Conservation (phyloP, 768 basidiomycete genomes). For the Agrocybe chaxingu region DNA sequence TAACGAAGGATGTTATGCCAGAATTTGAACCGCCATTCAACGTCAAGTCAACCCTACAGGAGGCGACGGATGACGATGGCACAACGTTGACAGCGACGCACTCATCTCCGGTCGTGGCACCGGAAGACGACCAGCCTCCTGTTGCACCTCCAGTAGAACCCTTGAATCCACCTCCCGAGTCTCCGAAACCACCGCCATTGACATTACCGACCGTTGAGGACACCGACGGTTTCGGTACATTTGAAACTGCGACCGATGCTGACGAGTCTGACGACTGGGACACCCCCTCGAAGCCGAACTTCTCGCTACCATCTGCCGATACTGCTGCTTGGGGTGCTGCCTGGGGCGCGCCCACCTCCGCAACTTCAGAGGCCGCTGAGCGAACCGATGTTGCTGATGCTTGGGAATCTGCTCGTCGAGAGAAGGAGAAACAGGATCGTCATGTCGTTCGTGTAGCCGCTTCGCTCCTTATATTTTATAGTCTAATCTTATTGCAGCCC, state of each 20-base stretch:
- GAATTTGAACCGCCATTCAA: slow-evolving; percentile 9
- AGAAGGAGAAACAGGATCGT: slow-evolving; percentile 57
- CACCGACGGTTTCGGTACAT: slow-evolving; percentile 58
- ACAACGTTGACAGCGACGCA: no score
- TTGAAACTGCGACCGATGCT: slow-evolving; percentile 45
- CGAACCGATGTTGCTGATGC: slow-evolving; percentile 45
- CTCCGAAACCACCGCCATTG: slow-evolving; percentile 7
- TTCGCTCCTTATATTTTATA: slow-evolving; percentile 16
- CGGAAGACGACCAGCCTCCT: background rate
- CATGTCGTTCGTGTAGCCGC: slow-evolving; percentile 53
- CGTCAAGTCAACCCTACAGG: background rate
- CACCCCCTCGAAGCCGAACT: slow-evolving; percentile 26
- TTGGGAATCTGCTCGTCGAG: slow-evolving; percentile 61
- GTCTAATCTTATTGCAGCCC: slow-evolving; percentile 42
- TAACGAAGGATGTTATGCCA: slow-evolving; percentile 23
- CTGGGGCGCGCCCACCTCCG: slow-evolving; percentile 32
- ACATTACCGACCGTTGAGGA: slow-evolving; percentile 27
- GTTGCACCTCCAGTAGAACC: slow-evolving; percentile 2
- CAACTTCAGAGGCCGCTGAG: slow-evolving; percentile 13
- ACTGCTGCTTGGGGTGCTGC: slow-evolving; percentile 38
- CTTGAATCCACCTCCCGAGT: slow-evolving; percentile 8
- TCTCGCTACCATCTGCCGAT: slow-evolving; percentile 18
- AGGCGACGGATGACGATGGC: no score
- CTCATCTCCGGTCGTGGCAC: no score
- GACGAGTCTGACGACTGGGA: slow-evolving; percentile 32